Conservation (phyloP, 129 eudicot genomes). For the Flaveria sonorensis region DNA sequence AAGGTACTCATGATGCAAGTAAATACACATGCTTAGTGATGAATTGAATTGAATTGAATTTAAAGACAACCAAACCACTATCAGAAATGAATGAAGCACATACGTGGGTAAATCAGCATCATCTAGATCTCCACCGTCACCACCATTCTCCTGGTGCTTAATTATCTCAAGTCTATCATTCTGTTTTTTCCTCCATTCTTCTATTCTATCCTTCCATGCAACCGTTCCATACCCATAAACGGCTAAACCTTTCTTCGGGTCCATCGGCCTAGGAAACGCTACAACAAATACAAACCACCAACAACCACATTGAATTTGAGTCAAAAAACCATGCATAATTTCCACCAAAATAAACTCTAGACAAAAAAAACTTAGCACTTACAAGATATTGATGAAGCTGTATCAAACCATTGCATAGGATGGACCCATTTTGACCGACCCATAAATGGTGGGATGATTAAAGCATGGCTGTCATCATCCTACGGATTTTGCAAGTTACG, state of each 20-base stretch:
- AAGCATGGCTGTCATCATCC: slow-evolving; percentile 41
- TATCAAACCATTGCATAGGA: slow-evolving; percentile 37
- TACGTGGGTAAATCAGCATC: slow-evolving; percentile 55
- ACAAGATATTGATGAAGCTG: slow-evolving; percentile 69
- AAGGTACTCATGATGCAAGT: neutral
- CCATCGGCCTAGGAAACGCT: slow-evolving; percentile 69
- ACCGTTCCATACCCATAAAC: slow-evolving; percentile 67
- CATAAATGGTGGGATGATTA: slow-evolving; percentile 43
- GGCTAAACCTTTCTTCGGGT: slow-evolving; percentile 55
- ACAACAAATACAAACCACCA: slow-evolving; percentile 18
- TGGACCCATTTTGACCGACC: slow-evolving; percentile 34
- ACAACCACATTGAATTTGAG: neutral
- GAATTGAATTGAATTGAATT: neutral
- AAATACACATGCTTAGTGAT: neutral
- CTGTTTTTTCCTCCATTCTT: slow-evolving; percentile 55
- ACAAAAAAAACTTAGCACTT: slow-evolving; percentile 32
- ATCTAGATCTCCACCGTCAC: slow-evolving; percentile 34
- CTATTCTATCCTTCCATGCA: slow-evolving; percentile 70
- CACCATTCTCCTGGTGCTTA: slow-evolving; percentile 32
- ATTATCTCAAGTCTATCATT: slow-evolving; percentile 31
- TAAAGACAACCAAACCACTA: neutral
- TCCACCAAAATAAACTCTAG: neutral
- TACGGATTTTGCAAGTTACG: slow-evolving; percentile 8
- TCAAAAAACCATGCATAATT: neutral
- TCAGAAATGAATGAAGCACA: slow-evolving; percentile 16